These are phyloP conservation scores for Ceratobasidium sp. DNA, from an alignment of 1,284 basidiomycete genomes.

Conservation along the genomic window DNA sequence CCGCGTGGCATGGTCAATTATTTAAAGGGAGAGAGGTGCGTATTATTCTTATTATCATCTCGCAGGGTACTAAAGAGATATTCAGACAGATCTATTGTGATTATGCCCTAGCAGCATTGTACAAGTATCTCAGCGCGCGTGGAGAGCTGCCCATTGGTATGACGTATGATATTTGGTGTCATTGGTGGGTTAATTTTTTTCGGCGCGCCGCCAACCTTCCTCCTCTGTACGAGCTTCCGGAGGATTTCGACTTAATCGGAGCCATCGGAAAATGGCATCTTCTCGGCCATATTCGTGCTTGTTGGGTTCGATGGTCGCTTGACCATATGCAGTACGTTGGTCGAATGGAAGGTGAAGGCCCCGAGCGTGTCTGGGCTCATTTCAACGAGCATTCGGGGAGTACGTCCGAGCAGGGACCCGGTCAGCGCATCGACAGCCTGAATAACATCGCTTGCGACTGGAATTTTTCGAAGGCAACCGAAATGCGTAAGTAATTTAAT, in stretches of 20 bases:
- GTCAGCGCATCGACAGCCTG: not conserved
- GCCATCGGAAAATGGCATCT: conserved; percentile 27
- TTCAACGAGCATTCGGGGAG: conserved; percentile 24
- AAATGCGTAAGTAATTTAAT: not conserved
- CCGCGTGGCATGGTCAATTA: not conserved
- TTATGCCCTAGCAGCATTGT: not conserved
- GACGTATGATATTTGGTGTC: conserved; percentile 25
- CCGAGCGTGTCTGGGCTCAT: conserved; percentile 11
- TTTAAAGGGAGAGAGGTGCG: conserved; percentile 13
- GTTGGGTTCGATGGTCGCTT: not conserved
- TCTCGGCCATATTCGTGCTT: not conserved
- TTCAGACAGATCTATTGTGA: conserved; percentile 17
- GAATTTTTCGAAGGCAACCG: not conserved
- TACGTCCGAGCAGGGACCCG: conserved; percentile 21
- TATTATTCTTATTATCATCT: too few relatives aligned
- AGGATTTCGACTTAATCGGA: not conserved
- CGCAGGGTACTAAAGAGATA: not conserved
- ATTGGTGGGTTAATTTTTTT: not conserved
- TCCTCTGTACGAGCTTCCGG: not conserved
- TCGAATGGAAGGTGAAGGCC: too few relatives aligned
- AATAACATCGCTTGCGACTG: too few relatives aligned
- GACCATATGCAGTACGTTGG: not conserved
- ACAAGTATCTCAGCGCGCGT: not conserved
- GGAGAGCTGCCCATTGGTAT: conserved; percentile 10
- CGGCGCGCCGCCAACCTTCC: not conserved